phyloP scores from a whole-genome alignment of 2,329 filamentous ascomycete genomes.

The Pseudocercospora musae region DNA sequence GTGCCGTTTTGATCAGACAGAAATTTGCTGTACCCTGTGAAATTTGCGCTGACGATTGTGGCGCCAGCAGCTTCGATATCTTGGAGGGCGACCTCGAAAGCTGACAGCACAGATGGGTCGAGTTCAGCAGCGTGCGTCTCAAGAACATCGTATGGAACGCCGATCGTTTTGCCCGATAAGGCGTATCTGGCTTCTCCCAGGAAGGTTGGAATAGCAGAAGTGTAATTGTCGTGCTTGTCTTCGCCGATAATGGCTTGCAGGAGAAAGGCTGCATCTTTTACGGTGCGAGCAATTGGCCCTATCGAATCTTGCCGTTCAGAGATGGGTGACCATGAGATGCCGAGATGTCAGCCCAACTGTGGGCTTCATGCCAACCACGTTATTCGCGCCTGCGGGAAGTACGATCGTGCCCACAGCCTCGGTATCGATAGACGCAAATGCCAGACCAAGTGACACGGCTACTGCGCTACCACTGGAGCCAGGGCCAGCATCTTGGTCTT shows the following conservation, averaged over 20 bases:
- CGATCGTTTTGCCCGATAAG: slow-evolving; percentile 48
- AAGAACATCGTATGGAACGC: slow-evolving; percentile 61
- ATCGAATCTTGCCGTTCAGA: slow-evolving; percentile 56
- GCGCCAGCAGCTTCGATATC: slow-evolving; percentile 20
- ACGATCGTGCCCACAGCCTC: slow-evolving; percentile 64
- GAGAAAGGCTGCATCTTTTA: slow-evolving; percentile 57
- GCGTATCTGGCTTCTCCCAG: background rate
- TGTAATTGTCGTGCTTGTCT: slow-evolving; percentile 56
- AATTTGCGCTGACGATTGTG: slow-evolving; percentile 23
- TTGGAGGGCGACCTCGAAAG: slow-evolving; percentile 27
- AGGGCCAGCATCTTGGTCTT: slow-evolving; percentile 59
- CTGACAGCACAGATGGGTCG: slow-evolving; percentile 35
- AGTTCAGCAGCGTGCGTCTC: slow-evolving; percentile 27
- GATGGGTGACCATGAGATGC: slow-evolving; percentile 63
- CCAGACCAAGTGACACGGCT: slow-evolving; percentile 56
- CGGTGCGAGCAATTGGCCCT: slow-evolving; percentile 57
- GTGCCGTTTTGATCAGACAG: slow-evolving; percentile 6
- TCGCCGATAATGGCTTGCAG: slow-evolving; percentile 58
- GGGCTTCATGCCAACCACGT: slow-evolving; percentile 65
- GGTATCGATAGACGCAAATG: slow-evolving; percentile 58
- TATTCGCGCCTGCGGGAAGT: slow-evolving; percentile 54
- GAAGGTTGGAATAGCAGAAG: slow-evolving; percentile 49
- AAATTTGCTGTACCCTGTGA: slow-evolving; percentile 3
- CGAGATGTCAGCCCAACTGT: slow-evolving; percentile 63
- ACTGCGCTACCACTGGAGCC: slow-evolving; percentile 63